A percentile compares a stretch with the other conserved stretches of the same genome.
phyloP scores from a whole-genome alignment of 495 filamentous ascomycete genomes.

The Hypomontagnella monticulosa region DNA sequence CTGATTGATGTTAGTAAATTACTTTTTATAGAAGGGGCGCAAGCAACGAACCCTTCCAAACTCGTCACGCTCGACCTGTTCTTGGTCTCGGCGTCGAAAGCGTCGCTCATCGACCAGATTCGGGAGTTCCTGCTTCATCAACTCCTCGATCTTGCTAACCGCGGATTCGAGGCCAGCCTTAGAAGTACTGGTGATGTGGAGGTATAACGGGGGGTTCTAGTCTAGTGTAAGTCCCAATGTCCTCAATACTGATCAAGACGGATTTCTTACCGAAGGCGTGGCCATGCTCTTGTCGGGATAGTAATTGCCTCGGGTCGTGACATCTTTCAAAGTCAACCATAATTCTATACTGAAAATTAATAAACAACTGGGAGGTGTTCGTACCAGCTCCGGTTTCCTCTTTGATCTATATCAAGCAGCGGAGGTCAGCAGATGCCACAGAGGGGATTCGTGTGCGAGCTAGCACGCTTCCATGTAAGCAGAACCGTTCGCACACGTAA shows the following conservation, averaged over 20 bases:
- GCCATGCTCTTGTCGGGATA: slow-evolving; percentile 98
- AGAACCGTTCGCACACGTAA: slow-evolving; percentile 71
- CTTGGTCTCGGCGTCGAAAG: slow-evolving; percentile 88
- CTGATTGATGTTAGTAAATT: slow-evolving; percentile 59
- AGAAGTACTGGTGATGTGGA: slow-evolving; percentile 92
- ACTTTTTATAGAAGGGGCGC: slow-evolving; percentile 4
- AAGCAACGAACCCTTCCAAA: slow-evolving; percentile 78
- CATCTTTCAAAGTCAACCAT: slow-evolving; percentile 83
- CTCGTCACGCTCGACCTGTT: slow-evolving; percentile 92
- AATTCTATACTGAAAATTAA: slow-evolving; percentile 59
- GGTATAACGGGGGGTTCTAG: slow-evolving; percentile 91
- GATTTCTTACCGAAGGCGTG: slow-evolving; percentile 79
- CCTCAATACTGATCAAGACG: neutral
- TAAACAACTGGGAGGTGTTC: slow-evolving; percentile 64
- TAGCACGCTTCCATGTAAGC: slow-evolving; percentile 85
- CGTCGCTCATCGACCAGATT: slow-evolving; percentile 95
- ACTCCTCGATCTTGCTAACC: slow-evolving; percentile 83
- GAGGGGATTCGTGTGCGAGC: slow-evolving; percentile 75
- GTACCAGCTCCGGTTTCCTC: slow-evolving; percentile 99
- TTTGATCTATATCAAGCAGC: slow-evolving; percentile 98
- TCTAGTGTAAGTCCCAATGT: slow-evolving; percentile 17
- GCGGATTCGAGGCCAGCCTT: slow-evolving; percentile 93
- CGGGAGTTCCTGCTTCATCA: slow-evolving; percentile 96
- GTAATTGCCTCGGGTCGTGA: slow-evolving; percentile 95
- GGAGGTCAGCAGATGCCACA: slow-evolving; percentile 98